Evolutionary conservation across 257 asterid species (phyloP), one percentile per base, ranked within the genome.

Genomic region (Primulina eburnea): DNA sequence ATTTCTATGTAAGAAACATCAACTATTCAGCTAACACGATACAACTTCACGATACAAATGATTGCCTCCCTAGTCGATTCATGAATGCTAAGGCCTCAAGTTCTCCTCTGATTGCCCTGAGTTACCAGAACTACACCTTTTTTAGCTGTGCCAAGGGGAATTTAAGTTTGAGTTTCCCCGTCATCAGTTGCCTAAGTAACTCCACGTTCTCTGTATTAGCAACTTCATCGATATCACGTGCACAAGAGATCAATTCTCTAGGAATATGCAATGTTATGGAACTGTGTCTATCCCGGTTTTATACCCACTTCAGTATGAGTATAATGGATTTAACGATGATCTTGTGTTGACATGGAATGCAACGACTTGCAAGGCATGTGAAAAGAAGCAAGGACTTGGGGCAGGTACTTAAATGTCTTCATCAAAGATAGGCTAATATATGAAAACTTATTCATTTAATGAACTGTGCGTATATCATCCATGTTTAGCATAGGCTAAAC

Each of bases 311-410:
- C 53, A 52, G 55, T 20, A 35, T 68, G 80, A 72, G 55, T 47
- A 12, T 7, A 53, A 34, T 24, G 35, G 18, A 5, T 73, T 83
- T 30, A 70, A 83, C 4, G 67, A 32, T 32, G 71, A 78, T 71
- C 78, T 88, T 6, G 73, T 73, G 75, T 75, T 86, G 71, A 75
- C 86, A 30, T 88, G 95, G 95, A 53, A 70, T 53, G 62, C 56
- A 30, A 74, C 70, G 0, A 60, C 58, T 28, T 83, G 87, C 63
- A 56, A 70, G 64, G 75, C 64, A 8, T 86, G 89, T 73, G 82
- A 59, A 37, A 62, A 71, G 74, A 24, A 84, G 89, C 78, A 78
- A 75, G 62, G 7, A 68, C 47, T 14, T 68, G 55, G 55, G 18
- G 55, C n/a, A 55, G 35, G 12, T 40, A 34, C 0, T 4, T 32